These are phyloP conservation scores for Apium graveolens DNA, from an alignment of 129 eudicot genomes.

Conservation along the genomic window DNA sequence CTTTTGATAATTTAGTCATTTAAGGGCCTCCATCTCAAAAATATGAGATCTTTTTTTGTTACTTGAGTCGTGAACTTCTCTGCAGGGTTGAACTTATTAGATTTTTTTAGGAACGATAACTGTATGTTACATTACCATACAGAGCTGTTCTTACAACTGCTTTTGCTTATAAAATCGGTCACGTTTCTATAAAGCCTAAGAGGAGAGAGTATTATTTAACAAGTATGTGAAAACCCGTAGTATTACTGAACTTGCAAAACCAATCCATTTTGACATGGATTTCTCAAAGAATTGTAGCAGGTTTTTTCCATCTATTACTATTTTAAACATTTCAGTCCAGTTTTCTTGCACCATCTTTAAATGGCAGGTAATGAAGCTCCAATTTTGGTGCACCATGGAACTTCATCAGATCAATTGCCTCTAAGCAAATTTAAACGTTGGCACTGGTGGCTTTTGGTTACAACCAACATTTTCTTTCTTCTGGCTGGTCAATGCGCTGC, in stretches of 20 bases:
- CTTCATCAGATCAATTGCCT: constrained; percentile 18
- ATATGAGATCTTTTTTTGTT: not conserved
- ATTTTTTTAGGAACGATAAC: not conserved
- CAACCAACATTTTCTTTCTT: constrained; percentile 56
- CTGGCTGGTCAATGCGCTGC: constrained; percentile 79
- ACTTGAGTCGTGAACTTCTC: not conserved
- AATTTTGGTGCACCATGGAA: constrained; percentile 19
- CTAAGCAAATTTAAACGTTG: constrained; percentile 41
- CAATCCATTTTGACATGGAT: not conserved
- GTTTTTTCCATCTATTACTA: not conserved
- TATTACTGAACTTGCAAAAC: not conserved
- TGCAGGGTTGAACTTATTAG: not conserved
- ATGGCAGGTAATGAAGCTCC: constrained; percentile 45
- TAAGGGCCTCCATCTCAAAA: not conserved
- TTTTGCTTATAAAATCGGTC: not conserved
- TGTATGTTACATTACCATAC: not conserved
- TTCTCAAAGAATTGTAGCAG: not conserved
- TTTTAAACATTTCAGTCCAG: not conserved
- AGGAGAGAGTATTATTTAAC: not conserved
- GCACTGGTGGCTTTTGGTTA: constrained; percentile 70
- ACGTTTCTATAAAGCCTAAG: not conserved
- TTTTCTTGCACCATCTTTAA: not conserved
- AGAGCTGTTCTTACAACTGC: not conserved
- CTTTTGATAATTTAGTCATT: not conserved
- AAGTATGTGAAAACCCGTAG: not conserved